These are phyloP conservation scores for Kokia cookei DNA, from an alignment of 441 rosid genomes.

Conservation along the genomic window DNA sequence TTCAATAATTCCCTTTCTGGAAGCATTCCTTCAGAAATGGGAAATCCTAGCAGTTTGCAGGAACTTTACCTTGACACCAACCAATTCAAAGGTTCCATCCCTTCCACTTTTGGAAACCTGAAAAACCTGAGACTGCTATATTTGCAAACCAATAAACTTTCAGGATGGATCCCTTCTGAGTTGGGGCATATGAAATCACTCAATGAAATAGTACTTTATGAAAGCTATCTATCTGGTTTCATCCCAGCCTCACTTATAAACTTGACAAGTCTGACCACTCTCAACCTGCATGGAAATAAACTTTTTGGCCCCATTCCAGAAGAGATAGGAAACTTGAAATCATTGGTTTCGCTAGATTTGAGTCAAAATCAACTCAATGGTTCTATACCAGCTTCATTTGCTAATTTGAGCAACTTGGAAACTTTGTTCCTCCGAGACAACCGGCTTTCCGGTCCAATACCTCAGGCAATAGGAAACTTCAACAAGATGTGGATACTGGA, in stretches of 20 bases:
- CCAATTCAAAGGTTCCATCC: no score
- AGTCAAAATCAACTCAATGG: conserved; percentile 18
- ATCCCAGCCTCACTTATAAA: not conserved
- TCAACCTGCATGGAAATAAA: not conserved
- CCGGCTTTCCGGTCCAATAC: conserved; percentile 14
- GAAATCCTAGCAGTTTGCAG: no score
- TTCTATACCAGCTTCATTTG: conserved; percentile 19
- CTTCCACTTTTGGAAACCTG: not conserved
- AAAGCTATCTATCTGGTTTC: not conserved
- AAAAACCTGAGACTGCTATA: not conserved
- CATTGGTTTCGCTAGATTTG: not conserved
- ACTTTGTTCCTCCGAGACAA: not conserved
- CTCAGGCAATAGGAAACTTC: not conserved
- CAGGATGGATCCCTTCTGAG: not conserved
- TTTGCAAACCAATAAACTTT: not conserved
- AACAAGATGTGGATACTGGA: not conserved
- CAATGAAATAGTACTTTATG: not conserved
- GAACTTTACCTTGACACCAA: no score
- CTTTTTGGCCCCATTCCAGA: not conserved
- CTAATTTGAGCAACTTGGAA: conserved; percentile 9
- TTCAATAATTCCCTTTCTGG: not conserved
- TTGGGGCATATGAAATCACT: not conserved
- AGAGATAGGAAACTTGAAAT: not conserved
- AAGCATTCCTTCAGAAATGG: not conserved
- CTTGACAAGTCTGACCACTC: not conserved